Evolutionary conservation across 164 flowering plant species (phyloP).

Genomic region (Houttuynia cordata): DNA sequence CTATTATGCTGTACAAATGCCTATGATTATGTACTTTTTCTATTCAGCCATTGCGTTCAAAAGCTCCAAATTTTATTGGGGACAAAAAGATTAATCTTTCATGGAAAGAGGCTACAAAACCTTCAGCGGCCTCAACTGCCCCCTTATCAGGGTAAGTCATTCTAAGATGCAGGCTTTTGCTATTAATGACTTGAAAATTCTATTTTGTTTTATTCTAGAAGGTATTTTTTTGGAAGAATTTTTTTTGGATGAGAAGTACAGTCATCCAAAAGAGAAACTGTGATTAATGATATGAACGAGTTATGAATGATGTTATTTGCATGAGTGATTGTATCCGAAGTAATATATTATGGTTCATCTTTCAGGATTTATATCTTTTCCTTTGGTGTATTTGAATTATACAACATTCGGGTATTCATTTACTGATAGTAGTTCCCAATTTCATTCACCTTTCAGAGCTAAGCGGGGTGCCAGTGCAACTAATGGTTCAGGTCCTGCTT

Average conservation of each 20-base stretch:
- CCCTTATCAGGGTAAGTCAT: conserved; percentile 39
- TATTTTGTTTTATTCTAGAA: background rate
- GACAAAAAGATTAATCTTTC: conserved; percentile 81
- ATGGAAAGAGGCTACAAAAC: conserved; percentile 76
- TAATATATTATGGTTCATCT: background rate
- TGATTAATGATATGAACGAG: too few relatives aligned
- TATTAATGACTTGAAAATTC: background rate
- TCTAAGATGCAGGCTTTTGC: background rate
- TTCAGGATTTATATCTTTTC: background rate
- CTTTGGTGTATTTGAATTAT: background rate
- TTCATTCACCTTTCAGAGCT: conserved; percentile 25
- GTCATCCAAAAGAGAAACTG: too few relatives aligned
- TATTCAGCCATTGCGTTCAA: conserved; percentile 64
- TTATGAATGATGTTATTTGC: too few relatives aligned
- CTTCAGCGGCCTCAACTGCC: conserved; percentile 27
- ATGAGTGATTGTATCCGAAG: too few relatives aligned
- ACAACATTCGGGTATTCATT: too few relatives aligned
- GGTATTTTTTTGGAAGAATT: background rate
- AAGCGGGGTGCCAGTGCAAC: conserved; percentile 44
- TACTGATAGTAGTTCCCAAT: too few relatives aligned
- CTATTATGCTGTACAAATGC: background rate
- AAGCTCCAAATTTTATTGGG: conserved; percentile 77
- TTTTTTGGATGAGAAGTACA: too few relatives aligned
- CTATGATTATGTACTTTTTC: background rate
- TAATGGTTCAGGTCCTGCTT: conserved; percentile 37